These are phyloP conservation scores for Aquilaria yunnanensis DNA, from an alignment of 345 rosid genomes.

Conservation along the genomic window DNA sequence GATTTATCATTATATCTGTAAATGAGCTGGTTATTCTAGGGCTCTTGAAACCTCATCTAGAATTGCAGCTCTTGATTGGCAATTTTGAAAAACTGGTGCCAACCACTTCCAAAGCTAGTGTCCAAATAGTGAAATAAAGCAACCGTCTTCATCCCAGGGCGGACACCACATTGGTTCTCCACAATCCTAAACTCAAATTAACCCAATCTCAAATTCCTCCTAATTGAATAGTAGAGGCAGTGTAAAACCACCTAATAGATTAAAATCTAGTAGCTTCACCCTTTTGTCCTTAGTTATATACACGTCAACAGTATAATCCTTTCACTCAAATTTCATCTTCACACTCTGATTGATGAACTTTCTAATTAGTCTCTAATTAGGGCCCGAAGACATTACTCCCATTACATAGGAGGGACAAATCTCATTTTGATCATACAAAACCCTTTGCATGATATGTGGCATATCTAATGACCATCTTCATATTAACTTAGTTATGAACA, in stretches of 20 bases:
- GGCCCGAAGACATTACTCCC: too few species aligned
- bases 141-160: slow-evolving; percentile 55
- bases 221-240: slow-evolving; percentile 57
- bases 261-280: slow-evolving; percentile 62
- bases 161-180: slow-evolving; percentile 42
- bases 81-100: slow-evolving; percentile 56
- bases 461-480: too few species aligned
- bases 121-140: slow-evolving; percentile 64
- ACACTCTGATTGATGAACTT: slow-evolving; percentile 37
- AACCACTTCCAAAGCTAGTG: slow-evolving; percentile 54
- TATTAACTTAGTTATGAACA: too few species aligned
- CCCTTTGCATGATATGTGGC: too few species aligned
- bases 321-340: slow-evolving; percentile 42
- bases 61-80: slow-evolving; percentile 36
- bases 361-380: slow-evolving; percentile 34
- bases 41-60: slow-evolving; percentile 12
- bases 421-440: too few species aligned
- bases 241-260: slow-evolving; percentile 67
- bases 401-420: too few species aligned
- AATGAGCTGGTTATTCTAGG: too few species aligned
- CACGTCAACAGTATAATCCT: slow-evolving; percentile 52
- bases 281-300: slow-evolving; percentile 39
- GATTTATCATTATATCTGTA: too few species aligned
- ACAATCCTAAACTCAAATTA: slow-evolving; percentile 49
- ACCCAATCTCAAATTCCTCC: slow-evolving; percentile 53